phyloP scores from a whole-genome alignment of 2,329 filamentous ascomycete species.

The Penicillium rolfsii region DNA sequence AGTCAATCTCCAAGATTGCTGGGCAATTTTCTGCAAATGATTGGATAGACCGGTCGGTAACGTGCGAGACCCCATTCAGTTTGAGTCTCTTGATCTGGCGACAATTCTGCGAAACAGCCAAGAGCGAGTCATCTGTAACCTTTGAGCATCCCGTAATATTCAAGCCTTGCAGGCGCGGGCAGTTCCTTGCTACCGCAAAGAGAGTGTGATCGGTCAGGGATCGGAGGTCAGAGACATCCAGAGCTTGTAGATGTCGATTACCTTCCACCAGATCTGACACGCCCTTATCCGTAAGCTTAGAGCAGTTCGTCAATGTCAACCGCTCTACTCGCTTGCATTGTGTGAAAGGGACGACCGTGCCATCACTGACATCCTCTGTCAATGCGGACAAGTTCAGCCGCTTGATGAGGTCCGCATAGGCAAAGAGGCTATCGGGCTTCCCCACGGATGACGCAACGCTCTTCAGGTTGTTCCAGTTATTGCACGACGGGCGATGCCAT shows the following conservation, averaged over 20 bases:
- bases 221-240: conserved; percentile 84
- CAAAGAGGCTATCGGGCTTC: conserved; percentile 75
- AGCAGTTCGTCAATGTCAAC: conserved; percentile 88
- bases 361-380: conserved; percentile 78
- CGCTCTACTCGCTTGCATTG: conserved; percentile 91
- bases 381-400: conserved; percentile 86
- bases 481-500: conserved; percentile 93
- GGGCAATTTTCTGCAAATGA: conserved; percentile 87
- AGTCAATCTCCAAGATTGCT: conserved; percentile 93
- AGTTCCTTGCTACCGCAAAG: conserved; percentile 76
- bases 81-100: conserved; percentile 89
- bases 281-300: conserved; percentile 79
- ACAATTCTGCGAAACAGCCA: conserved; percentile 78
- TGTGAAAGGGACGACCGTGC: conserved; percentile 78
- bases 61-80: conserved; percentile 86
- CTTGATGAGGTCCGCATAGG: conserved; percentile 88
- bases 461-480: conserved; percentile 78
- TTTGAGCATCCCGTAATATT: conserved; percentile 87
- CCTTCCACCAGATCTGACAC: conserved; percentile 77
- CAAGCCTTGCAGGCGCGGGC: conserved; percentile 81
- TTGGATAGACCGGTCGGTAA: conserved; percentile 79
- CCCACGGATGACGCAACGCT: conserved; percentile 79
- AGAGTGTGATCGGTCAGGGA: conserved; percentile 83
- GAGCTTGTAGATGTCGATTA: conserved; percentile 78
- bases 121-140: conserved; percentile 84